Conservation (phyloP, 257 asterid genomes). For the Handroanthus guayacan region DNA sequence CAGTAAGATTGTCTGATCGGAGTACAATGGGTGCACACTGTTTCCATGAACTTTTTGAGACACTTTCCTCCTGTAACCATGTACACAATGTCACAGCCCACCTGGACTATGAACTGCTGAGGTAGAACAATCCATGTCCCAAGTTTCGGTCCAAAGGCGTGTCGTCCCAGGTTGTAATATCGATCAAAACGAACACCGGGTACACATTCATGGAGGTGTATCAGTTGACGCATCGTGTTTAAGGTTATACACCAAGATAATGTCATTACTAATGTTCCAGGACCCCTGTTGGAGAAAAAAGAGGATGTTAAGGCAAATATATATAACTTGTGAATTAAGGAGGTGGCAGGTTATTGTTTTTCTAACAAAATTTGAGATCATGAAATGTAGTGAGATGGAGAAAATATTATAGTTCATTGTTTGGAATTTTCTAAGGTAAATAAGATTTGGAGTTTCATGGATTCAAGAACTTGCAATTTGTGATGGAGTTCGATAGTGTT, state of each 20-base stretch:
- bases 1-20: too few relatives aligned
- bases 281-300: constrained; percentile 55
- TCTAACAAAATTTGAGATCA: too few relatives aligned
- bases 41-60: constrained; percentile 52
- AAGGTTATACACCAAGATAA: constrained; percentile 66
- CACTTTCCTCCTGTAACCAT: constrained; percentile 86
- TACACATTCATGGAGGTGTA: constrained; percentile 66
- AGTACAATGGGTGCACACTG: too few relatives aligned
- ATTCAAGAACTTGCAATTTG: too few relatives aligned
- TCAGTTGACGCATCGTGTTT: constrained; percentile 80
- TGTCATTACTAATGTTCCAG: constrained; percentile 63
- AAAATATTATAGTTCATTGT: too few relatives aligned
- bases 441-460: too few relatives aligned
- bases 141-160: constrained; percentile 60
- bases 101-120: constrained; percentile 75
- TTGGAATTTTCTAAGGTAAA: too few relatives aligned
- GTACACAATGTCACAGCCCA: constrained; percentile 77
- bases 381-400: too few relatives aligned
- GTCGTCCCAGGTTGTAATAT: constrained; percentile 60
- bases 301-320: too few relatives aligned
- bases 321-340: too few relatives aligned
- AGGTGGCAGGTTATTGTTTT: too few relatives aligned
- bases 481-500: too few relatives aligned
- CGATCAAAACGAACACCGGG: constrained; percentile 73
- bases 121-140: constrained; percentile 81